These are phyloP conservation scores for Globisporangium carolinianum DNA, from an alignment of 352 stramenopile genomes.

Conservation along the genomic window DNA sequence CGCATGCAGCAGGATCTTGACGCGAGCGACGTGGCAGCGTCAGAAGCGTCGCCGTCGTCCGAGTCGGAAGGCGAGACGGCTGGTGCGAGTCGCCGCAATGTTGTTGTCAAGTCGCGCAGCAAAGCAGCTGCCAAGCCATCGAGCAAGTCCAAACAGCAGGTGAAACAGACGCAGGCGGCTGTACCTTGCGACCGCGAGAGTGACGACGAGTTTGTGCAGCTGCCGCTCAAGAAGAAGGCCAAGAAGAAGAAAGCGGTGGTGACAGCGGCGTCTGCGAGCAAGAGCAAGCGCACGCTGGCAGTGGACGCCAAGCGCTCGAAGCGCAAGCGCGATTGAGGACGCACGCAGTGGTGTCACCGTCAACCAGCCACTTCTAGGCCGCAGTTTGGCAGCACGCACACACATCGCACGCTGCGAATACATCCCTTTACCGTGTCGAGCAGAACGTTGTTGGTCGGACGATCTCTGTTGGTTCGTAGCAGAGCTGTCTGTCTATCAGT, in stretches of 20 bases:
- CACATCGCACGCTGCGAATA: no score
- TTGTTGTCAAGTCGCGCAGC: background rate
- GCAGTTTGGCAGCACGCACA: no score
- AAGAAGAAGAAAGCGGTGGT: constrained; percentile 19
- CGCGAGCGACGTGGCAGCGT: background rate
- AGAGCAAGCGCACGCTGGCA: background rate
- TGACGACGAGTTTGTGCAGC: constrained; percentile 18
- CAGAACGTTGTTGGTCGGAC: no score
- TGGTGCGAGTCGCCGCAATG: constrained; percentile 5
- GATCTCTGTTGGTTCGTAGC: no score
- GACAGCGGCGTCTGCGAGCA: constrained; percentile 5
- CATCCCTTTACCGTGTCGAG: no score
- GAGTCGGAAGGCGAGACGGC: constrained; percentile 11
- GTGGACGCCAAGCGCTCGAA: constrained; percentile 17
- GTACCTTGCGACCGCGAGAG: constrained; percentile 2
- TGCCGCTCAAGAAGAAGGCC: constrained; percentile 47
- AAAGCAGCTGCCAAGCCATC: constrained; percentile 5
- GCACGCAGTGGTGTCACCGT: no score
- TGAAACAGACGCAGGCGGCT: constrained; percentile 4
- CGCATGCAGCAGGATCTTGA: constrained; percentile 61
- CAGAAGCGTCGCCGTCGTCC: background rate
- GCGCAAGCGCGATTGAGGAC: constrained; percentile 24
- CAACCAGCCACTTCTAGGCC: no score
- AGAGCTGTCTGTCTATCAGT: no score
- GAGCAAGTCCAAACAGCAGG: constrained; percentile 6